Evolutionary conservation across 768 basidiomycete genomes (phyloP).

Genomic region (Pholiota molesta): DNA sequence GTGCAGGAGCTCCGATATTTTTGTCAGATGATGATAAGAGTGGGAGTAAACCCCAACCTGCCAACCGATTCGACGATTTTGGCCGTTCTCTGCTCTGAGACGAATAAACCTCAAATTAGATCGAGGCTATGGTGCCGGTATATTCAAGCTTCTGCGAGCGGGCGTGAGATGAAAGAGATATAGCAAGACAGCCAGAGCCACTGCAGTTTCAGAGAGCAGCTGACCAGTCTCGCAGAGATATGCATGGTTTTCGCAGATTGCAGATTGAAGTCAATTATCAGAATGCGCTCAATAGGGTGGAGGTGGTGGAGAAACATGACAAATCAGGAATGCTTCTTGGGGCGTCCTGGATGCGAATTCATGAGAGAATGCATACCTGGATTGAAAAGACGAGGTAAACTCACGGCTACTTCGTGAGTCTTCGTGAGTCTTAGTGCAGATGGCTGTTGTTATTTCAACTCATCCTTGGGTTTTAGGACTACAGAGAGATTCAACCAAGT

Average conservation of each 20-base stretch:
- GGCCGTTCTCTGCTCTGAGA: no score
- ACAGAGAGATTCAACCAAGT: neutral
- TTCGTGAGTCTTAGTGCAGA: neutral
- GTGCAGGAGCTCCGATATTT: constrained; percentile 13
- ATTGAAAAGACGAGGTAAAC: neutral
- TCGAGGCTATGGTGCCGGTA: constrained; percentile 13
- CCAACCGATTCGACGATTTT: no score
- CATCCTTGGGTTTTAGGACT: neutral
- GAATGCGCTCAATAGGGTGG: constrained; percentile 12
- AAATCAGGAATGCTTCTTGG: constrained; percentile 12
- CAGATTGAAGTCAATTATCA: constrained; percentile 6
- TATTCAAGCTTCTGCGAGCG: constrained; percentile 14
- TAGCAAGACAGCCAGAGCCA: constrained; percentile 10
- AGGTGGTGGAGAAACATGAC: constrained; percentile 13
- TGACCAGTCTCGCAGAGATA: constrained; percentile 20
- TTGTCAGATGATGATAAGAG: constrained; percentile 27
- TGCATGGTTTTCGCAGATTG: constrained; percentile 18
- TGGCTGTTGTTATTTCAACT: neutral
- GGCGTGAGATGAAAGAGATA: constrained; percentile 17
- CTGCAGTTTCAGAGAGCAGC: constrained; percentile 21
- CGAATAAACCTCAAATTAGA: constrained; percentile 20
- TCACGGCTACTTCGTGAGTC: neutral
- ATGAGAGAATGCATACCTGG: neutral
- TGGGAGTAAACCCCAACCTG: no score
- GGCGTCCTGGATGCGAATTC: neutral